Evolutionary conservation across 148 eudicot species (phyloP).

Genomic region (Agrostemma githago): DNA sequence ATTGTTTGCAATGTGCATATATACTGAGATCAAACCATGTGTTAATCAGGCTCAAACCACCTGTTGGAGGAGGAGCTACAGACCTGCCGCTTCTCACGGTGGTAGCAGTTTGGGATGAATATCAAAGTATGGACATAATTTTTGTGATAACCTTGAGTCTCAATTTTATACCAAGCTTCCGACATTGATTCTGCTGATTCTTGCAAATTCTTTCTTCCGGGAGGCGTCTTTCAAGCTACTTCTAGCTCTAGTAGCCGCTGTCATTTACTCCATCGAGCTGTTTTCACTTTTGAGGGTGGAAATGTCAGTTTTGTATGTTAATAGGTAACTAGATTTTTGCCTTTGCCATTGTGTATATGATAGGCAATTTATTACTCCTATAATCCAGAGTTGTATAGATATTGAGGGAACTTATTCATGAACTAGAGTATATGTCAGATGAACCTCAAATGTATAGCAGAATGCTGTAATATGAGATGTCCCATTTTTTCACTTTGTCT

Average conservation of each 20-base stretch:
- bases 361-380: not conserved
- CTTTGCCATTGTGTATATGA: not conserved
- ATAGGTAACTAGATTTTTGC: not conserved
- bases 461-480: not conserved
- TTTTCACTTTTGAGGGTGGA: not conserved
- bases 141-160: not conserved
- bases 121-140: not conserved
- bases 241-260: not conserved
- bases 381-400: not conserved
- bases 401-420: not conserved
- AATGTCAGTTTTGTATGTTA: not conserved
- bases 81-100: constrained; percentile 4
- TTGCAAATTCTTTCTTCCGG: constrained; percentile 14
- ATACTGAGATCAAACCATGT: constrained; percentile 8
- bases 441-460: not conserved
- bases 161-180: constrained; percentile 8
- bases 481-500: not conserved
- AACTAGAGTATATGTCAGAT: not conserved
- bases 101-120: constrained; percentile 3
- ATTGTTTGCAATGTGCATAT: not conserved
- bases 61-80: constrained; percentile 20
- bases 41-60: constrained; percentile 18
- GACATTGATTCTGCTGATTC: constrained; percentile 12
- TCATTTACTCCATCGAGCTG: not conserved
- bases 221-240: constrained; percentile 8